These are phyloP conservation scores for Chionographis japonica DNA, from an alignment of 106 monocot species.

Conservation along the genomic window DNA sequence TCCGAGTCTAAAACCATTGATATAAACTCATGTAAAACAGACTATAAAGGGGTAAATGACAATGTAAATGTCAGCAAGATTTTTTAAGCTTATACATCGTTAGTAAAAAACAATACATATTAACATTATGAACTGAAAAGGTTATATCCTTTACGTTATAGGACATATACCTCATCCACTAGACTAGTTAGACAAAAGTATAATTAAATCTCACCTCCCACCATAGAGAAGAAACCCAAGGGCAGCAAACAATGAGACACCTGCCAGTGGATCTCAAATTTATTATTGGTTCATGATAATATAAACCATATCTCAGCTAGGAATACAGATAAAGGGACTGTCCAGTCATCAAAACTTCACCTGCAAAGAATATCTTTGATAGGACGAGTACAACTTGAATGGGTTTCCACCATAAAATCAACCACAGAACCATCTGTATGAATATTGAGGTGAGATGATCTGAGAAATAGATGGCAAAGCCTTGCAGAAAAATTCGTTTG, in stretches of 20 bases:
- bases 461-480: not conserved
- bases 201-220: slow-evolving; percentile 44
- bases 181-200: not conserved
- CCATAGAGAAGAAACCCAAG: slow-evolving; percentile 79
- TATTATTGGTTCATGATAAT: not conserved
- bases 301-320: no score
- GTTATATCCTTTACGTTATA: not conserved
- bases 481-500: no score
- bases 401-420: slow-evolving; percentile 83
- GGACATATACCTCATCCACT: not conserved
- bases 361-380: slow-evolving; percentile 89
- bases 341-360: slow-evolving; percentile 7
- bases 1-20: no score
- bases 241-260: slow-evolving; percentile 70
- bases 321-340: not conserved
- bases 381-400: slow-evolving; percentile 38
- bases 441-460: not conserved
- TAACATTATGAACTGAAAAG: no score
- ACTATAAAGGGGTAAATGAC: no score
- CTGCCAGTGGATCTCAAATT: slow-evolving; percentile 24
- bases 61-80: no score
- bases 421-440: slow-evolving; percentile 68
- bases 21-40: no score
- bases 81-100: no score
- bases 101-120: no score